These are phyloP conservation scores for Aristolochia fimbriata DNA, from an alignment of 164 flowering plant genomes.

Conservation along the genomic window DNA sequence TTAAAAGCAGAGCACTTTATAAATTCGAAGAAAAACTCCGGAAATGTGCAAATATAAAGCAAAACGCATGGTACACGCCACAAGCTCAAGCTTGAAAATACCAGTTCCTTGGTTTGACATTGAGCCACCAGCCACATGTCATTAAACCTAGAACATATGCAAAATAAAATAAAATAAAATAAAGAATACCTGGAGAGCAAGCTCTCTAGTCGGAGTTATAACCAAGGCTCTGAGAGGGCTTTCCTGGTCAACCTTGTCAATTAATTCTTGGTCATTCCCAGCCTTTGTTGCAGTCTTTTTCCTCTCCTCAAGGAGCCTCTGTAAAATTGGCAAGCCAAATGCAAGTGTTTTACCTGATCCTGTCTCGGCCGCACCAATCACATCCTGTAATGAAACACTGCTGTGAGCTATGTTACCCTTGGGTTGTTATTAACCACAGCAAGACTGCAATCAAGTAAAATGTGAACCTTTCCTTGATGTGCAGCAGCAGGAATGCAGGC, in stretches of 20 bases:
- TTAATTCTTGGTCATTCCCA: conserved; percentile 27
- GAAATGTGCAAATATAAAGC: too few relatives aligned
- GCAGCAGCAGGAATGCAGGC: conserved; percentile 92
- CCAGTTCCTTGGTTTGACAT: too few relatives aligned
- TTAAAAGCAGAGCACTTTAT: background rate
- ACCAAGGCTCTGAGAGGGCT: conserved; percentile 71
- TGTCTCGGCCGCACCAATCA: conserved; percentile 95
- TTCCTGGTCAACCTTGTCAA: conserved; percentile 28
- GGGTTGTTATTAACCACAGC: background rate
- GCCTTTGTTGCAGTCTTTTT: conserved; percentile 42
- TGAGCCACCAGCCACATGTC: too few relatives aligned
- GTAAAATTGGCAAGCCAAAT: conserved; percentile 90
- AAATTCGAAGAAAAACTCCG: too few relatives aligned
- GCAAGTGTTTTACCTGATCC: conserved; percentile 99
- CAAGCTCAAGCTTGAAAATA: too few relatives aligned
- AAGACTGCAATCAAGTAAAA: background rate
- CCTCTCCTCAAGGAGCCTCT: conserved; percentile 74
- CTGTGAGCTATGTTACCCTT: background rate
- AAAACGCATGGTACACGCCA: too few relatives aligned
- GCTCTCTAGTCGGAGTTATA: conserved; percentile 93
- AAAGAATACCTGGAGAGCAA: conserved; percentile 72
- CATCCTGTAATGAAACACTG: conserved; percentile 43
- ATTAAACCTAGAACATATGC: too few relatives aligned
- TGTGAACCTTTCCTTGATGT: conserved; percentile 88
- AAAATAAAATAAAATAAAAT: background rate